Evolutionary conservation across 2,329 filamentous ascomycete species (phyloP).

Genomic region (Curvularia sp.): DNA sequence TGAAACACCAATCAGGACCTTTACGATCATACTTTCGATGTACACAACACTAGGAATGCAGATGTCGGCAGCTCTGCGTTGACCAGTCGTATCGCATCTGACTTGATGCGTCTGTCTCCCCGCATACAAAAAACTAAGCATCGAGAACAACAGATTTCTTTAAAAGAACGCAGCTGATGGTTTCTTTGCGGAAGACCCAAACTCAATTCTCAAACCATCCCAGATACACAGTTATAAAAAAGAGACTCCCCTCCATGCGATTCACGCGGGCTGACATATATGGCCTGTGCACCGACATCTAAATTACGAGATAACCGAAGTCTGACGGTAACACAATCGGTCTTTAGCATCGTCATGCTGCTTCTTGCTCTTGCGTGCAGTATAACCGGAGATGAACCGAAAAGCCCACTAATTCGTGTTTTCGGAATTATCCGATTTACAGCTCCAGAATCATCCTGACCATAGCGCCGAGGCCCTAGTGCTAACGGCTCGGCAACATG

Average conservation of each 20-base stretch:
- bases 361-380: not conserved
- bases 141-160: not conserved
- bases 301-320: not conserved
- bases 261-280: not conserved
- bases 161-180: too few species aligned
- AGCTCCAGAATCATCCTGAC: not conserved
- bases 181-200: too few species aligned
- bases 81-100: not conserved
- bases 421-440: not conserved
- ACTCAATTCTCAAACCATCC: not conserved
- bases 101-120: not conserved
- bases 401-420: too few species aligned
- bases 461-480: constrained; percentile 2
- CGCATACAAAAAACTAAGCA: not conserved
- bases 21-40: not conserved
- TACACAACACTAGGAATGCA: not conserved
- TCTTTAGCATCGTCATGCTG: not conserved
- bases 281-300: not conserved
- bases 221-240: not conserved
- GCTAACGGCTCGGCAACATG: constrained; percentile 17
- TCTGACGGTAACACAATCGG: not conserved
- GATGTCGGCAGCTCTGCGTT: not conserved
- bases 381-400: not conserved
- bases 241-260: not conserved
- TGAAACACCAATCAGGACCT: not conserved